Evolutionary conservation across 139 green algal species (phyloP), one percentile per base, ranked within the genome.

Genomic region (Tetradesmus lagerheimii): DNA sequence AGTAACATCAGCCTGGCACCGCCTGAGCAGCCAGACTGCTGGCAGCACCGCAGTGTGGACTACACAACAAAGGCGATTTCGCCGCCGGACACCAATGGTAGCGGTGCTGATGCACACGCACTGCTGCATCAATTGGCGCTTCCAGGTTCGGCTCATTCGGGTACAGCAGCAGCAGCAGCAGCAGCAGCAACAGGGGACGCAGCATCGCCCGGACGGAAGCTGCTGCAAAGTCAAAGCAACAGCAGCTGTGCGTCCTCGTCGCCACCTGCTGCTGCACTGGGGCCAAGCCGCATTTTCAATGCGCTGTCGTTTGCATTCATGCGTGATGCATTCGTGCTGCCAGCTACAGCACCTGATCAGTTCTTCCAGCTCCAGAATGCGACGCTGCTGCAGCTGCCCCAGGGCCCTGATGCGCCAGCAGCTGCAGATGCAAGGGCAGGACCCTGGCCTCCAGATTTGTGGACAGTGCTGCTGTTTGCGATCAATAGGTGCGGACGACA

Each of bases 381-480:
- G 12, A 86, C 29, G 80, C 45, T 86, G 45, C 18, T 47, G n/a
- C 80, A 86, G 80, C 39, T 86, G n/a, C 80, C 80, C 11, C 80
- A 86, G 47, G 80, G 80, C 29, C n/a, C 80, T n/a, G 3, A 14
- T 29, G 20, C n/a, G 35, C 29, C 31, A n/a, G 5, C 37, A 47
- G n/a, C 45, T 4, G 39, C 14, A 14, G n/a, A 74, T 88, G 83
- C 34, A 6, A 15, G 20, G 6, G n/a, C 43, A 6, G 82, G 67
- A 8, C n/a, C 67, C 11, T 35, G 29, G n/a, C 67, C 39, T 77
- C 9, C 57, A n/a, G 83, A 80, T 57, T 12, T 66, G 25, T 88
- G 83, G 83, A 88, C 83, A 4, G 34, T 88, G 20, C 34, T 88
- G 27, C 38, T 88, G 57, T 88, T 57, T 57, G 20, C 38, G 38